Percentiles rank a stretch among this genome's conserved stretches.
Conservation (phyloP, 768 basidiomycete genomes). For the Trametes elegans region DNA sequence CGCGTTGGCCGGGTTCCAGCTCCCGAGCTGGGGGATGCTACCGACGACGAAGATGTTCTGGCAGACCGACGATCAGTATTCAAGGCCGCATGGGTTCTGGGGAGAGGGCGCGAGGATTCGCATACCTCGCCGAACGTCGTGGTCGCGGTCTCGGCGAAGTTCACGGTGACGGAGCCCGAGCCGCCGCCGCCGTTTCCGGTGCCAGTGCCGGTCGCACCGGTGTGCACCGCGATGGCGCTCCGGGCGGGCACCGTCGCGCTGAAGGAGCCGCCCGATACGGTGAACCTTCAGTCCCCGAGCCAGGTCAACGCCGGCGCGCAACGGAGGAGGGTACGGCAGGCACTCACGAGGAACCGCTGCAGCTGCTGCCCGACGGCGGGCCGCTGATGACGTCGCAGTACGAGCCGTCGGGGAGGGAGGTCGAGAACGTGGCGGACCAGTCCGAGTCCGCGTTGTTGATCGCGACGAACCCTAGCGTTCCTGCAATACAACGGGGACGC, state of each 20-base stretch:
- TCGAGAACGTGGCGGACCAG: conserved; percentile 58
- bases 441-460: conserved; percentile 61
- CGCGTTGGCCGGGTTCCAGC: conserved; percentile 46
- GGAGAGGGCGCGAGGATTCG: background rate
- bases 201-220: conserved; percentile 32
- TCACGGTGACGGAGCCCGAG: conserved; percentile 37
- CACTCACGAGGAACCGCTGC: conserved; percentile 51
- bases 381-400: conserved; percentile 70
- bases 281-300: conserved; percentile 36
- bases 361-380: conserved; percentile 36
- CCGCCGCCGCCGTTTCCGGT: background rate
- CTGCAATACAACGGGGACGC: conserved; percentile 27
- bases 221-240: conserved; percentile 56
- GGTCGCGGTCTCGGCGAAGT: conserved; percentile 53
- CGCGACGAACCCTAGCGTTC: conserved; percentile 56
- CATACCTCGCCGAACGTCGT: conserved; percentile 57
- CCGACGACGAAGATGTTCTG: conserved; percentile 64
- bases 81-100: background rate
- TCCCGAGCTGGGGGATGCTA: conserved; percentile 52
- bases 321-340: background rate
- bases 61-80: background rate
- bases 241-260: conserved; percentile 48
- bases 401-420: conserved; percentile 52
- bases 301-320: background rate
- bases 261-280: conserved; percentile 50